Evolutionary conservation across 768 basidiomycete genomes (phyloP), one percentile per base, ranked within the genome.

Genomic region (Russula ochroleuca): DNA sequence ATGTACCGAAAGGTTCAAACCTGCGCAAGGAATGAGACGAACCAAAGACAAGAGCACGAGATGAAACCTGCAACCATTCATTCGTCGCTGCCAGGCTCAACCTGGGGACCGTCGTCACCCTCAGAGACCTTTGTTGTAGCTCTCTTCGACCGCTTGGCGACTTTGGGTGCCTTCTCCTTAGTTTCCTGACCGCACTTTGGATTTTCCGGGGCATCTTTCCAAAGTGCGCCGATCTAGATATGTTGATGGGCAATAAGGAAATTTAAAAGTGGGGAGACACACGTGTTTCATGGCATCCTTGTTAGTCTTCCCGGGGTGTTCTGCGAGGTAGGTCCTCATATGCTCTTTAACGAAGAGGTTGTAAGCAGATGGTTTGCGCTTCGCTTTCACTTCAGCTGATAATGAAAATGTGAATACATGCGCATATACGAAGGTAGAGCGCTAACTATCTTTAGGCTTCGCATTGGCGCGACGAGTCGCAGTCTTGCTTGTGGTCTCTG

Each of bases 201-300:
- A 69, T 87, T 87, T 69, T 85, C 84, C 1, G 83, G 82, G 0
- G 85, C 78, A 61, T 84, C 78, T 50, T 75, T 78, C 85, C 85
- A 86, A 60, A 82, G 60, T 0, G 71, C 74, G 6, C 79, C 84
- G 65, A 87, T 83, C 85, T 87, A 66, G 1, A 37, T 25, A 52
- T 31, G 51, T 28, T 54, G 31, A 59, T 53, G 28, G 19, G 28
- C 2, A 13, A 43, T 23, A 40, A 33, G 43, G n/a, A 41, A 15
- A 47, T 19, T 2, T 10, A 23, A 19, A 31, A 15, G 14, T 3
- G 23, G 57, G 23, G 3, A 37, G 21, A 62, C 70, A n/a, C 65
- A 78, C 79, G 68, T 77, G 76, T 33, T 45, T 45, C 77, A 87
- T 85, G 56, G 81, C 84, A 14, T 86, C 84, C 72, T 80, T 85